Base-by-base conservation (phyloP, 805 yeast genomes). In the Candida arabinofermentans region DNA sequence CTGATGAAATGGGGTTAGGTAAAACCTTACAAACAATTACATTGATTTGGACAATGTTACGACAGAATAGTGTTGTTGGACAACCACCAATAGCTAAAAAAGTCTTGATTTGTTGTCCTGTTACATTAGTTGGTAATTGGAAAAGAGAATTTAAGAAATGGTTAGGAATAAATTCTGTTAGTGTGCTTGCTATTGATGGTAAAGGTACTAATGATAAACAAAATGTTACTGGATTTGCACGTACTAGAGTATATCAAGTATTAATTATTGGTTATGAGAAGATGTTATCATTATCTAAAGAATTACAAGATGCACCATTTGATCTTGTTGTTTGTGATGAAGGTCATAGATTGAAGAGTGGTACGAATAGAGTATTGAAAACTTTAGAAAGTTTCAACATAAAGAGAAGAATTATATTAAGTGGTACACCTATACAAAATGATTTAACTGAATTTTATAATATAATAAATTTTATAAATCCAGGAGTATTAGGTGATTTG, bases 1-100 rank as follows among this genome's bases (percentile, higher is more conserved):
- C 99, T 0, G 99, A 93, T 62, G 98, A 91, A 53, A 93, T 93
- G 99, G 99, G 99, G 0, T 67, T 93, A 14, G 96, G 96, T 2
- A 86, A 86, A 54, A 90, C 98, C 0, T 63, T 93, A 32, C 90
- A 83, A 76, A 79, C 96, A 0, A 91, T 93, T 5, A 58, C 95
- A 0, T 59, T 88, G 31, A 72, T 91, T 4, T 88, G 96, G 95
- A 88, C 96, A 0, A 61, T 93, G 16, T 59, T 87, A 16, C 81
- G 75, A 48, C 88, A 85, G 50, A 73, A 76, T 13, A 88, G 90
- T 0, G 35, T 42, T 12, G 62, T 47, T 37, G 70, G 53, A 40
- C 57, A 56, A 37, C 49, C 41, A 37, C 74, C 69, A 0, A 61
- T 68, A 0, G 68, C 74, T 14, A 70, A 70, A 31, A 86, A 86